phyloP scores from a whole-genome alignment of 352 stramenopile species.

The Globisporangium megalacanthum region DNA sequence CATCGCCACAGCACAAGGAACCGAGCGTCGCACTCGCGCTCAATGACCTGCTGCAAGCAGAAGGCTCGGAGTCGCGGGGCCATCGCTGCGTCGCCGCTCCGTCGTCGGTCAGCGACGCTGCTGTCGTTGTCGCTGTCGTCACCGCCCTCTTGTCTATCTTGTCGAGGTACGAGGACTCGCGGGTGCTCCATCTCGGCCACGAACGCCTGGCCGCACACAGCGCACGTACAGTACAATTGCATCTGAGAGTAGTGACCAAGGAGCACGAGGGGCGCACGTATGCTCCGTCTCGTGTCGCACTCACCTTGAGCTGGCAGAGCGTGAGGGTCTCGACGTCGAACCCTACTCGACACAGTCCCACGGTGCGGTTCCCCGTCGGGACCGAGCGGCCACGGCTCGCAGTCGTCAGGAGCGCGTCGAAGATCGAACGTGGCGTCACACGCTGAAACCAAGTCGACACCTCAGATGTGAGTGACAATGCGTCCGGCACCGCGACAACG shows the following conservation, averaged over 20 bases:
- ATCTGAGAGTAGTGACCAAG: neutral
- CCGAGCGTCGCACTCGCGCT: conserved; percentile 18
- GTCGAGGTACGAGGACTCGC: conserved; percentile 1
- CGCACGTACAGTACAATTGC: neutral
- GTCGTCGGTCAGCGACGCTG: neutral
- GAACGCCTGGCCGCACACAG: conserved; percentile 18
- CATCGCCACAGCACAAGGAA: conserved; percentile 43
- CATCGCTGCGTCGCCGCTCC: neutral
- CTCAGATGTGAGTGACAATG: too few species aligned
- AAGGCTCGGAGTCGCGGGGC: conserved; percentile 14
- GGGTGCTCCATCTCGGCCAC: conserved; percentile 35
- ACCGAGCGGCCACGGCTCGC: neutral
- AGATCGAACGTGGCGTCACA: conserved; percentile 35
- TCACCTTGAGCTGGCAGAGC: conserved; percentile 29
- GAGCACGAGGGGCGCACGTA: neutral
- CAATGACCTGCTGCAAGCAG: conserved; percentile 37
- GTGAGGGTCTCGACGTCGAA: conserved; percentile 27
- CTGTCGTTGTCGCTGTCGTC: neutral
- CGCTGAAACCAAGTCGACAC: conserved; percentile 14
- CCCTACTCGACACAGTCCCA: conserved; percentile 27
- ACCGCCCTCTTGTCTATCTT: conserved; percentile 2
- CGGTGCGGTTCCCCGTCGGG: conserved; percentile 4
- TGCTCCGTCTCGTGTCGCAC: neutral
- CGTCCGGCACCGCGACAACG: too few species aligned
- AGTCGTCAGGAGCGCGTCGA: conserved; percentile 18